Evolutionary conservation across 2,329 filamentous ascomycete genomes (phyloP).

Genomic region (Colletotrichum chlorophyti): DNA sequence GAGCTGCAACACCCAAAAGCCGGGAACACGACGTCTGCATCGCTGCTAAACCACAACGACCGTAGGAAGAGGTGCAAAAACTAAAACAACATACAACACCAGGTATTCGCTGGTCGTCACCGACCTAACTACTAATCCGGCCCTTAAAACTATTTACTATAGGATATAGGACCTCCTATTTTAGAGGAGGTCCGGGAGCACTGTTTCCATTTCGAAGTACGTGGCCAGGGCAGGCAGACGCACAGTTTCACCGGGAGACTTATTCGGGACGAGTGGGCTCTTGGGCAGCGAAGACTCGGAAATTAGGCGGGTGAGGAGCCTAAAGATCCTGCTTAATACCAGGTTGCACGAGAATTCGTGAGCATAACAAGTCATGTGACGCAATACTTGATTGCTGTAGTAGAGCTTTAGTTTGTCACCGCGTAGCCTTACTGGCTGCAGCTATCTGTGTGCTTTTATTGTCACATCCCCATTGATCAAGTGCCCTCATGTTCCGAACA

Average conservation of each 20-base stretch:
- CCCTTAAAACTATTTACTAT: too few relatives aligned
- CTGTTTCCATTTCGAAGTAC: background rate
- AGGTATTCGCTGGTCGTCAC: too few relatives aligned
- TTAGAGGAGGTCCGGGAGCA: too few relatives aligned
- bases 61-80: too few relatives aligned
- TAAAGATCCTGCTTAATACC: background rate
- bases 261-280: background rate
- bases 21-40: too few relatives aligned
- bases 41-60: too few relatives aligned
- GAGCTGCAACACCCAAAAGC: too few relatives aligned
- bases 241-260: background rate
- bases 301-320: background rate
- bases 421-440: background rate
- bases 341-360: background rate
- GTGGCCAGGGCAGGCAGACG: background rate
- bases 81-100: too few relatives aligned
- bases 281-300: background rate
- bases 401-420: background rate
- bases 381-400: background rate
- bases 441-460: background rate
- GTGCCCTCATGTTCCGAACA: too few relatives aligned
- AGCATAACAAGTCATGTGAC: background rate
- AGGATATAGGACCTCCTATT: too few relatives aligned
- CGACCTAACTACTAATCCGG: too few relatives aligned
- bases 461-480: background rate